Evolutionary conservation across 129 eudicot genomes (phyloP), one percentile per base, ranked within the genome.

Genomic region (Arctium minus): DNA sequence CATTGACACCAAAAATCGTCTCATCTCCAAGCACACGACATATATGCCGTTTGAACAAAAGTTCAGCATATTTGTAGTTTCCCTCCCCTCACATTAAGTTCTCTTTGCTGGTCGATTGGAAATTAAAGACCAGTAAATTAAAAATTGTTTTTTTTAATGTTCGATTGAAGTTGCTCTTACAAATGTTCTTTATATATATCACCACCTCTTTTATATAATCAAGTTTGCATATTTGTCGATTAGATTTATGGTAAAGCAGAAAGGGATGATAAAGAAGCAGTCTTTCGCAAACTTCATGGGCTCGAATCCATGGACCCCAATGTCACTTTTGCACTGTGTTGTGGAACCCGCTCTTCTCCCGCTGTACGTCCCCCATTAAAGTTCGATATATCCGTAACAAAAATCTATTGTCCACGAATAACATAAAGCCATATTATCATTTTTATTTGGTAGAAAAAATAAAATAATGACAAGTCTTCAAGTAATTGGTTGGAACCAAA

Each of bases 291-390:
- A 78, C 88, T 86, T 15, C 90, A 91, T 80, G 97, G 97, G 70
- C 91, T 93, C 30, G 91, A 91, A 71, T 64, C 88, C 35, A 83
- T 83, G 22, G 94, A 92, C 60, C 92, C 99, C 9, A 95, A 95
- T 81, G 86, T 93, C 65, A 88, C 88, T 27, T 95, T 95, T 80
- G 94, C 97, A 46, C 82, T 95, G 56, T 95, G 97, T 64, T 95
- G 97, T 77, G 99, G 99, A 76, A 93, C 99, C 0, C 91, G 91
- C 65, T 95, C 99, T 76, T 95, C 97, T 33, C 99, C 97, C 33
- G 97, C 97, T 37, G 97, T 95, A 90, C 80, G 92, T 73, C 3
- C 22, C 17, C 27, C 5, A 37, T 37, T n/a, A 53, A 73, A 8
- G 18, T 31, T 9, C 40, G 6, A 35, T 30, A 7, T 44, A 38